These are phyloP conservation scores for Coniochaeta sp. DNA, from an alignment of 2,329 filamentous ascomycete species.

Conservation along the genomic window DNA sequence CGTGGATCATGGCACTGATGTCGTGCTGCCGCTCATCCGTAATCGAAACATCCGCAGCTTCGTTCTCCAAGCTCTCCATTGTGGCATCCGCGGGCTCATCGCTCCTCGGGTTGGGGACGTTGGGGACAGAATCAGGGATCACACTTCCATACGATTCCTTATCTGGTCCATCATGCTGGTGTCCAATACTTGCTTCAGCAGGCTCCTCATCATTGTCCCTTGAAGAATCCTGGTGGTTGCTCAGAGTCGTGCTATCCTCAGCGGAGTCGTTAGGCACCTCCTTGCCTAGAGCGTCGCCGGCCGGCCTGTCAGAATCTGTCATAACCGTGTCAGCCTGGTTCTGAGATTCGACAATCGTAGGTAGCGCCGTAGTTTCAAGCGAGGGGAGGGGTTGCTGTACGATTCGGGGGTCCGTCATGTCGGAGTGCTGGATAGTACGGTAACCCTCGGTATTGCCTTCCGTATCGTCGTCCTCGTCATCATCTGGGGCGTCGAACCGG, in stretches of 20 bases:
- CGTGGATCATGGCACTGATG: slow-evolving; percentile 36
- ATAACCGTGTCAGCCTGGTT: not conserved
- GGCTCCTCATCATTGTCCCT: not conserved
- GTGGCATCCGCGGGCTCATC: not conserved
- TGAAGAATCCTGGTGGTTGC: not conserved
- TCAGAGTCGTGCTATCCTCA: not conserved
- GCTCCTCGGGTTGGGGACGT: not conserved
- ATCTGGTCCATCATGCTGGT: not conserved
- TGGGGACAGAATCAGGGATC: not conserved
- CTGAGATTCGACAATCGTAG: slow-evolving; percentile 3
- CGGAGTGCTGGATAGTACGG: slow-evolving; percentile 50
- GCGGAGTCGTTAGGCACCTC: not conserved
- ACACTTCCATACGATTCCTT: not conserved
- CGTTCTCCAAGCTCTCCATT: not conserved
- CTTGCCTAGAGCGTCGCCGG: not conserved
- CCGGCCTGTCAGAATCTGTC: not conserved
- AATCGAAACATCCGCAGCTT: slow-evolving; percentile 15
- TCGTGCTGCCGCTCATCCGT: slow-evolving; percentile 26
- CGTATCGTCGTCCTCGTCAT: slow-evolving; percentile 45
- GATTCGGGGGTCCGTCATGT: slow-evolving; percentile 63
- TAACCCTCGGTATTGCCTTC: slow-evolving; percentile 50
- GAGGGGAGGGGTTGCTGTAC: slow-evolving; percentile 35
- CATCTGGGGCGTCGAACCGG: slow-evolving; percentile 68
- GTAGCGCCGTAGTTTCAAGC: not conserved
- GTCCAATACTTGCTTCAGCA: not conserved